A percentile compares a stretch with the other conserved stretches of the same genome.
phyloP scores from a whole-genome alignment of 805 yeast genomes.

The Cyberlindnera mississippiensis region DNA sequence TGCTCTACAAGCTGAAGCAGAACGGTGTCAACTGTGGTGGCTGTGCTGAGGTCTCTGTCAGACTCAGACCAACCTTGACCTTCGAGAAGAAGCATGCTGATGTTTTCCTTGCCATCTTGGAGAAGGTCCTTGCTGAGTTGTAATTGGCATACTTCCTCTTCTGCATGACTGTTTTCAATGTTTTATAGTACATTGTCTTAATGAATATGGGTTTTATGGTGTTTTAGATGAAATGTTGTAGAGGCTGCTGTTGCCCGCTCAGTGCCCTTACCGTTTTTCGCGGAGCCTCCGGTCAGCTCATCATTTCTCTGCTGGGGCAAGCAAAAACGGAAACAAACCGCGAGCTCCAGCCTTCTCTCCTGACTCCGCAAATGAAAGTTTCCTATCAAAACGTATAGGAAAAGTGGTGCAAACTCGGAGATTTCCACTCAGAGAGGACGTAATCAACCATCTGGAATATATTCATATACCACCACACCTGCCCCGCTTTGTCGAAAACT shows the following conservation, averaged over 20 bases:
- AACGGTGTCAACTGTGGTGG: slow-evolving; percentile 81
- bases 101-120: slow-evolving; percentile 46
- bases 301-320: no score
- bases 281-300: neutral
- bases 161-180: no score
- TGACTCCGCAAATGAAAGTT: no score
- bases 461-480: slow-evolving; percentile 11
- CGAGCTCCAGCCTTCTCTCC: no score
- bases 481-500: no score
- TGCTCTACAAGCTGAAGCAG: slow-evolving; percentile 54
- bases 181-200: no score
- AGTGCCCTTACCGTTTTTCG: neutral
- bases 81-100: slow-evolving; percentile 82
- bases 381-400: neutral
- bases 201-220: neutral
- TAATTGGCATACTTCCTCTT: slow-evolving; percentile 3
- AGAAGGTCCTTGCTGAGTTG: slow-evolving; percentile 30
- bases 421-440: slow-evolving; percentile 4
- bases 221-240: no score
- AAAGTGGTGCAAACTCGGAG: slow-evolving; percentile 2
- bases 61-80: slow-evolving; percentile 76
- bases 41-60: slow-evolving; percentile 73
- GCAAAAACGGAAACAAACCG: no score
- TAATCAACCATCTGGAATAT: neutral
- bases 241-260: no score